Evolutionary conservation across 2,329 filamentous ascomycete species (phyloP).

Genomic region (Pseudogymnoascus pannorum): DNA sequence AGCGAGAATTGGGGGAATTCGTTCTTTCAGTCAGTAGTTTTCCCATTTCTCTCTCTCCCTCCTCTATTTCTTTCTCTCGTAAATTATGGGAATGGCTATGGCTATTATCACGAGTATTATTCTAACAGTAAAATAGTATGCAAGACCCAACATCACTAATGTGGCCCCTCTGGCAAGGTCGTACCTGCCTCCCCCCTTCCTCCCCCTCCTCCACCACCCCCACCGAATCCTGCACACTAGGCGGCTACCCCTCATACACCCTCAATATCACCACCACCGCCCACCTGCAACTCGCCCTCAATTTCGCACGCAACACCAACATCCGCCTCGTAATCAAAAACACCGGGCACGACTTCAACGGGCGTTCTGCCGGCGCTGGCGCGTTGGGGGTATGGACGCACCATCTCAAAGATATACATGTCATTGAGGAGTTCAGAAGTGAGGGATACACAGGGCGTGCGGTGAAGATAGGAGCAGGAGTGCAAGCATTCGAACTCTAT

Average conservation of each 20-base stretch:
- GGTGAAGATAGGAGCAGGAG: constrained; percentile 44
- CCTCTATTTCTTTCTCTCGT: constrained; percentile 23
- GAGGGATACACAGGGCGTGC: constrained; percentile 35
- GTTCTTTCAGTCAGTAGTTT: constrained; percentile 32
- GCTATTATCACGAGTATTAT: no score
- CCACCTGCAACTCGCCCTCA: constrained; percentile 37
- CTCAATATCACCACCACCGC: constrained; percentile 30
- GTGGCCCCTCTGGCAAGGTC: constrained; percentile 38
- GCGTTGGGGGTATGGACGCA: constrained; percentile 38
- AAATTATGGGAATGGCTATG: constrained; percentile 19
- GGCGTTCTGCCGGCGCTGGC: constrained; percentile 38
- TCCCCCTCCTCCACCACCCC: constrained; percentile 24
- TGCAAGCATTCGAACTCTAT: constrained; percentile 42
- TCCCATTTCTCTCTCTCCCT: constrained; percentile 12
- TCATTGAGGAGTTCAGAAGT: constrained; percentile 27
- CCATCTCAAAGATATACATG: constrained; percentile 32
- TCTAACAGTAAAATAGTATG: constrained; percentile 20
- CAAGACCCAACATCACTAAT: constrained; percentile 37
- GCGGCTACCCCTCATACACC: constrained; percentile 22
- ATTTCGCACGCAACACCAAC: constrained; percentile 36
- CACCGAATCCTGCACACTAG: constrained; percentile 3
- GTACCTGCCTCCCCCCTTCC: constrained; percentile 32
- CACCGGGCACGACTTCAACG: constrained; percentile 29
- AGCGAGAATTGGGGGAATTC: constrained; percentile 27
- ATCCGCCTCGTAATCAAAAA: constrained; percentile 28